Conservation (phyloP, 2,329 filamentous ascomycete species). For the Spiromastix sp. region DNA sequence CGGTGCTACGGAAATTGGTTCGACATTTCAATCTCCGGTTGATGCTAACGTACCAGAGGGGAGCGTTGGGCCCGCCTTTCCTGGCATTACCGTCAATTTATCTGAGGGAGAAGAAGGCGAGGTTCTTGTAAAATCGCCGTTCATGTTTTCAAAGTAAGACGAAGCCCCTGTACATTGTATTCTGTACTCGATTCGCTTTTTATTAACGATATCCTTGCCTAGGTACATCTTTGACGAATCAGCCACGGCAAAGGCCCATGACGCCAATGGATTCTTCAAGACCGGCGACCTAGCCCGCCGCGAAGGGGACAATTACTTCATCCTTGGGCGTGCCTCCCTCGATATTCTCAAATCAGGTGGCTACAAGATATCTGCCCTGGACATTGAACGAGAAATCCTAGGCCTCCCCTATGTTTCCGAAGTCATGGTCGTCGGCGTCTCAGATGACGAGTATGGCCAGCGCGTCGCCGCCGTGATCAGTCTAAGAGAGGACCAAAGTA, state of each 20-base stretch:
- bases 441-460: constrained; percentile 10
- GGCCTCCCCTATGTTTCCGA: constrained; percentile 13
- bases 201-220: background rate
- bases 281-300: constrained; percentile 12
- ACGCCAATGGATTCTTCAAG: constrained; percentile 13
- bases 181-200: constrained; percentile 16
- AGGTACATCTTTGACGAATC: constrained; percentile 4
- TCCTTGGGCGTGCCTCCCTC: constrained; percentile 13
- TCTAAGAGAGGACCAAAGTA: constrained; percentile 9
- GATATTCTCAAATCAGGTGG: constrained; percentile 13
- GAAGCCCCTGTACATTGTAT: background rate
- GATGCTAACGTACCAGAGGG: constrained; percentile 15
- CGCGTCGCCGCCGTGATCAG: constrained; percentile 9
- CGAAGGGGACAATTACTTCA: constrained; percentile 10
- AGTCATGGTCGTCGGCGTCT: constrained; percentile 11
- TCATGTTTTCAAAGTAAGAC: constrained; percentile 12
- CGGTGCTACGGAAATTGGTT: constrained; percentile 32
- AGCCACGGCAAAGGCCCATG: constrained; percentile 7
- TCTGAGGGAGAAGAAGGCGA: constrained; percentile 18
- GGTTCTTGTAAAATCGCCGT: constrained; percentile 10
- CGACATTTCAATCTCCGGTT: constrained; percentile 28
- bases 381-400: constrained; percentile 13
- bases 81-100: constrained; percentile 30
- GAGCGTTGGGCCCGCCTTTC: constrained; percentile 23
- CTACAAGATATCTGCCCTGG: constrained; percentile 11